These are phyloP conservation scores for Neofusicoccum laricinum DNA, from an alignment of 2,329 filamentous ascomycete genomes.

Conservation along the genomic window DNA sequence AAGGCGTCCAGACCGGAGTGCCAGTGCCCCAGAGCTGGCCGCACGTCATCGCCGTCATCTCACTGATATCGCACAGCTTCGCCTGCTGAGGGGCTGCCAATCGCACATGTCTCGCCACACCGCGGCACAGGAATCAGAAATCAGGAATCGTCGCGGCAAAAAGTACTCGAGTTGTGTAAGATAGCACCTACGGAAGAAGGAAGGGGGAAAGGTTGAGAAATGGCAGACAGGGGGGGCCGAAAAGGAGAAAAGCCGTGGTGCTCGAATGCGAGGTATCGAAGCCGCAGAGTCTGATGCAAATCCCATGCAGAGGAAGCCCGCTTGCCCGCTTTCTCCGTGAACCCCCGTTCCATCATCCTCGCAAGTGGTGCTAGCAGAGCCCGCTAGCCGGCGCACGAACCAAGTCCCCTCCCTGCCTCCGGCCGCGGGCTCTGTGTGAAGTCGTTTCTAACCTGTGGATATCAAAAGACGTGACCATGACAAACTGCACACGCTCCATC, in stretches of 20 bases:
- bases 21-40: not conserved
- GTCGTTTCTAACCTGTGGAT: constrained; percentile 17
- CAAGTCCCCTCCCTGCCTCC: not conserved
- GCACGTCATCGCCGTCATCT: constrained; percentile 4
- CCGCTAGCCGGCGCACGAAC: not conserved
- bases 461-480: constrained; percentile 17
- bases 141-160: not conserved
- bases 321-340: constrained; percentile 12
- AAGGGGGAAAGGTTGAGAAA: constrained; percentile 2
- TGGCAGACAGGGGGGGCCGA: constrained; percentile 1
- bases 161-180: not conserved
- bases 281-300: constrained; percentile 16
- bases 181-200: constrained; percentile 4
- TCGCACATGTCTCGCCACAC: not conserved
- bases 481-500: constrained; percentile 1
- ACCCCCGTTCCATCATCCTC: constrained; percentile 6
- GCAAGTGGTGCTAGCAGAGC: constrained; percentile 10
- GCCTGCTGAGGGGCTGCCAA: not conserved
- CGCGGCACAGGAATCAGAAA: too few species aligned
- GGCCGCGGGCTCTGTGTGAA: not conserved
- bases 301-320: constrained; percentile 15
- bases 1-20: constrained; percentile 6
- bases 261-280: constrained; percentile 16
- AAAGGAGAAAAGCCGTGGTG: constrained; percentile 11
- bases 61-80: not conserved